Conservation (phyloP, 2,329 filamentous ascomycete genomes). For the Dactylellina parvicollis region DNA sequence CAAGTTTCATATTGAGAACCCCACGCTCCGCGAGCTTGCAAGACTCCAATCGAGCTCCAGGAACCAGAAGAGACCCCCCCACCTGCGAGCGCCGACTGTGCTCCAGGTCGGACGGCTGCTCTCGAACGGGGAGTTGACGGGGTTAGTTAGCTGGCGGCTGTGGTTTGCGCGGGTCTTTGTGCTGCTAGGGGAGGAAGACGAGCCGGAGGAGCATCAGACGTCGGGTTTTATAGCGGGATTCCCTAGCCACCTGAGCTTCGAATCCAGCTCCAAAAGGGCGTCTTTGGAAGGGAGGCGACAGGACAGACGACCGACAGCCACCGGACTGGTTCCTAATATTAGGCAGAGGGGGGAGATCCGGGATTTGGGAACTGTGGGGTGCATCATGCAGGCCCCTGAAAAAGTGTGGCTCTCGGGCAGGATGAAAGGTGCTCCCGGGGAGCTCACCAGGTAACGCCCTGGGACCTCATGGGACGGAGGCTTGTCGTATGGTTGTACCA, state of each 20-base stretch:
- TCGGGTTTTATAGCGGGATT: conserved; percentile 13
- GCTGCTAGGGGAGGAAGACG: neutral
- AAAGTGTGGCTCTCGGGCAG: conserved; percentile 15
- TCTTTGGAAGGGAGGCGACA: conserved; percentile 24
- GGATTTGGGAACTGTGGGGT: conserved; percentile 54
- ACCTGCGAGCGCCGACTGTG: conserved; percentile 23
- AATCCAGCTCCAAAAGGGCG: conserved; percentile 5
- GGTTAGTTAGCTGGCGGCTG: neutral
- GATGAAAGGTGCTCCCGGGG: conserved; percentile 3
- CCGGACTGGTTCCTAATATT: conserved; percentile 51
- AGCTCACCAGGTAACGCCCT: too few species aligned
- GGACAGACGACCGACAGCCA: conserved; percentile 33
- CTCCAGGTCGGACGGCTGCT: conserved; percentile 4
- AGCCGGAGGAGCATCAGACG: neutral
- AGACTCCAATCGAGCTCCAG: conserved; percentile 31
- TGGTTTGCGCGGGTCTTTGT: conserved; percentile 4
- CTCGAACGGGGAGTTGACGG: conserved; percentile 3
- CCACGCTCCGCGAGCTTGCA: conserved; percentile 20
- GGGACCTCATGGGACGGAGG: too few species aligned
- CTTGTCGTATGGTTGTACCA: neutral
- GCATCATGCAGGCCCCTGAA: conserved; percentile 53
- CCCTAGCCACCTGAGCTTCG: neutral
- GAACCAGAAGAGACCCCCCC: conserved; percentile 27
- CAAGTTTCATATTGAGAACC: conserved; percentile 11
- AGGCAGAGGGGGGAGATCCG: conserved; percentile 31